Base-by-base conservation (phyloP, 495 filamentous ascomycete genomes). In the Aspergillus biplanus region DNA sequence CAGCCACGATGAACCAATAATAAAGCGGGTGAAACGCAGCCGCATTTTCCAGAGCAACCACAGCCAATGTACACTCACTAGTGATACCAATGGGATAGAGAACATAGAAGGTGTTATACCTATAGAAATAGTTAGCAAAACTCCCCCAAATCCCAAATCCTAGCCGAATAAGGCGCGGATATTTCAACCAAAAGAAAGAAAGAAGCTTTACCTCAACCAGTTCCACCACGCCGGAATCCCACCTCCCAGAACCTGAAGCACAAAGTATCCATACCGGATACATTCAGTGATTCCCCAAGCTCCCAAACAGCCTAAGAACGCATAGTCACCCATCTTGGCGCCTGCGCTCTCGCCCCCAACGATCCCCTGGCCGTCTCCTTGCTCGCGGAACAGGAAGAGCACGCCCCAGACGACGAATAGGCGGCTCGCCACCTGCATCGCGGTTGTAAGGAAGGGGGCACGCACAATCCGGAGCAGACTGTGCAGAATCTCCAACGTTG, bases 1-100 rank as follows among this genome's bases (percentile, higher is more conserved):
- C 81, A 18, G 75, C 81, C 31, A 86, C 82, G 67, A 96, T 72
- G 47, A 82, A 79, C 72, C 79, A 87, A 52, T 80, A 82, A 66
- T 83, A 91, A 37, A 78, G 71, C 32, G 72, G 73, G 58, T 79
- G 71, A 54, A 84, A 62, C 61, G 66, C 71, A 11, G 65, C 77
- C 9, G 92, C 91, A 1, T 87, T 86, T 2, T 72, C 80, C 37
- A 90, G 81, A 4, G 90, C 83, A 66, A 76, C 75, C 62, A 85
- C 87, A 44, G 97, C 87, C 68, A 97, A 83, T 68, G 83, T 86
- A 47, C 87, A 89, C 83, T 99, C 95, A 74, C 90, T 93, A 12
- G 80, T 80, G 63, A 97, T 97, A 11, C 95, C 95, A 56, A 97
- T 68, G 4, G 96, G 95, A 71, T 99, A 99, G 18, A 99, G 84